Evolutionary conservation across 257 asterid genomes (phyloP), one percentile per base, ranked within the genome.

Genomic region (Nicotiana knightiana): DNA sequence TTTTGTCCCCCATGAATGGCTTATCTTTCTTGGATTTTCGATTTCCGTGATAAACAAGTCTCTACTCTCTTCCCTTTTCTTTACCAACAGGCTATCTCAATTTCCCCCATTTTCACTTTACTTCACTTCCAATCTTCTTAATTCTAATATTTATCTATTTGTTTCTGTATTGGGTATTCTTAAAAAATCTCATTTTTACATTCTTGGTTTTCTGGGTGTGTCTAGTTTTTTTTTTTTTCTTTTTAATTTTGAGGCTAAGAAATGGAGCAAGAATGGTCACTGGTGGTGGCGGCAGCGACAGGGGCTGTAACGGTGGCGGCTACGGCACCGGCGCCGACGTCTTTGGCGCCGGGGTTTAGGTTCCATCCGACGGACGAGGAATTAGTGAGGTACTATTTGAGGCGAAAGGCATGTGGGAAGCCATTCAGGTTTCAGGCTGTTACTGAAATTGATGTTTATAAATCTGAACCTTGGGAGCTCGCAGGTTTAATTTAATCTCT

Each of bases 331-430:
- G 88, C 91, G 54, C 87, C 90, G 81, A 92, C 97, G 10, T 91
- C 94, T 59, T 84, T 95, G 82, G 99, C 99, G 1, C 99, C 99
- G 1, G 99, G 99, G 58, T 95, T 95, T 83, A 88, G 99, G 89
- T 95, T 95, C 66, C 99, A 95, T 78, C 99, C 99, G 2, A 95
- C 99, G 1, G 99, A 95, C 76, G 99, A 95, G 91, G 99, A 95
- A 84, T 68, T 95, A 61, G 99, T 95, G 43, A 88, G 93, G 89
- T 95, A 93, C 43, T 95, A 95, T 84, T 77, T 95, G 58, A 89
- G 94, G 90, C 88, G 99, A 87, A 93, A 92, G 82, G 98, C 89
- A 13, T 92, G 97, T 53, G 91, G 93, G 32, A 90, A 90, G 86
- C 96, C 98, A 32, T 93, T 95, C 70, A 84, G 97, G 55, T 93